phyloP scores from a whole-genome alignment of 805 yeast genomes.

The Middelhovenomyces tepae region DNA sequence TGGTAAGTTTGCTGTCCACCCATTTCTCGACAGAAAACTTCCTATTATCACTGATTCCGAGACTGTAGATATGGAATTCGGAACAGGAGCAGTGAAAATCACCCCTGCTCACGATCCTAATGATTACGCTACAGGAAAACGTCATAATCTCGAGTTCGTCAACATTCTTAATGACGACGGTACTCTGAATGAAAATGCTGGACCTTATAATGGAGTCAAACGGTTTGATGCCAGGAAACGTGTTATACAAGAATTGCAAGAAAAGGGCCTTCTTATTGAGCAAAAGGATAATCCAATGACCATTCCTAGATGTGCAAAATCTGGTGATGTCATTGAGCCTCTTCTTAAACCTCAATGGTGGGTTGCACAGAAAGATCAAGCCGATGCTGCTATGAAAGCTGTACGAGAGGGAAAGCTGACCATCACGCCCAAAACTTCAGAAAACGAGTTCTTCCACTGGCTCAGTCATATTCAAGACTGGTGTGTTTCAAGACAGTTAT shows the following conservation, averaged over 20 bases:
- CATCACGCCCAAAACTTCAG: constrained; percentile 82
- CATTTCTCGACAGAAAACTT: constrained; percentile 72
- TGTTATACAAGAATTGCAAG: constrained; percentile 75
- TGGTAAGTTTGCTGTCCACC: constrained; percentile 86
- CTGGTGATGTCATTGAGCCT: constrained; percentile 96
- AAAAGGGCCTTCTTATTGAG: constrained; percentile 64
- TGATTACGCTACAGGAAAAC: constrained; percentile 94
- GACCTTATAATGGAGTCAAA: constrained; percentile 76
- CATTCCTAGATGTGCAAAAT: constrained; percentile 88
- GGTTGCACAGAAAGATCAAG: constrained; percentile 88
- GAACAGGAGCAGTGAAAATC: constrained; percentile 99
- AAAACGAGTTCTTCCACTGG: constrained; percentile 93
- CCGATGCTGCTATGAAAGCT: constrained; percentile 75
- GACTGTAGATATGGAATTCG: constrained; percentile 98
- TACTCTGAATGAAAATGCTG: constrained; percentile 81
- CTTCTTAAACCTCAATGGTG: constrained; percentile 98
- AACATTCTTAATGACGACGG: constrained; percentile 93
- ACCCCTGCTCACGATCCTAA: constrained; percentile 98
- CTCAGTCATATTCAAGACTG: constrained; percentile 94
- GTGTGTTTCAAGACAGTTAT: constrained; percentile 92
- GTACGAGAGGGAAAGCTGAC: constrained; percentile 74
- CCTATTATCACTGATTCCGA: constrained; percentile 87
- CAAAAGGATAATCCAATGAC: constrained; percentile 95
- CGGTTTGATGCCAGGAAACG: constrained; percentile 87
- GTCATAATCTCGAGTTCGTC: constrained; percentile 79